A percentile compares a stretch with the other conserved stretches of the same genome.
Conservation (phyloP, 2,329 filamentous ascomycete genomes). For the Elsinoe necatrix region DNA sequence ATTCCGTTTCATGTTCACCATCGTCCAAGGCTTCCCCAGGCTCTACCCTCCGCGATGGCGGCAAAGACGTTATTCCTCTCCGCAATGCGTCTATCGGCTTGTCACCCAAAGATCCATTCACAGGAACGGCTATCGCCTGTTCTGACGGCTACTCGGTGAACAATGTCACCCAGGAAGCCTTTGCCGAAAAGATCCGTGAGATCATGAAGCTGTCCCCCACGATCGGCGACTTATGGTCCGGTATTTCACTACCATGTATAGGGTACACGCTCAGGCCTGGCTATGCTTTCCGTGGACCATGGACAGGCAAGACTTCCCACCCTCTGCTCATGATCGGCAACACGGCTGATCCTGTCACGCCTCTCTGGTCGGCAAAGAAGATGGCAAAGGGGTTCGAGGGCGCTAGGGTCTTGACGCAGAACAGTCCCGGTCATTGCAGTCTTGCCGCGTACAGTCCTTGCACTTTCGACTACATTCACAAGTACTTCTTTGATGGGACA, state of each 20-base stretch:
- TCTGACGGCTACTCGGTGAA: slow-evolving; percentile 33
- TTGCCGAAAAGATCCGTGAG: slow-evolving; percentile 18
- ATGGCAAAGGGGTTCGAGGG: slow-evolving; percentile 37
- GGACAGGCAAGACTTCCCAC: slow-evolving; percentile 23
- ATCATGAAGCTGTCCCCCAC: slow-evolving; percentile 30
- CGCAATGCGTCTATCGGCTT: slow-evolving; percentile 16
- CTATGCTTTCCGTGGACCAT: slow-evolving; percentile 28
- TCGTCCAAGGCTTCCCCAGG: slow-evolving; percentile 15
- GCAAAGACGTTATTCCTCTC: slow-evolving; percentile 30
- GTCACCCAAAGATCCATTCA: slow-evolving; percentile 2
- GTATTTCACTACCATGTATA: slow-evolving; percentile 32
- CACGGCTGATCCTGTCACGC: slow-evolving; percentile 30
- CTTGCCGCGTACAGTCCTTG: slow-evolving; percentile 5
- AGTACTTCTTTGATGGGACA: slow-evolving; percentile 7
- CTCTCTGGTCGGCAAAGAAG: slow-evolving; percentile 39
- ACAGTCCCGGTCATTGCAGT: slow-evolving; percentile 23
- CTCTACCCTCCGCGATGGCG: background rate
- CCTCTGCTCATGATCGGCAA: slow-evolving; percentile 28
- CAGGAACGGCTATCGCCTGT: slow-evolving; percentile 30
- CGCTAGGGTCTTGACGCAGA: slow-evolving; percentile 38
- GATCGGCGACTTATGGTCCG: slow-evolving; percentile 33
- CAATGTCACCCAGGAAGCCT: slow-evolving; percentile 18
- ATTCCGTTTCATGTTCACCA: slow-evolving; percentile 31
- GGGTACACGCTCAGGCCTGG: slow-evolving; percentile 31
- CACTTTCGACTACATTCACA: background rate